phyloP scores from a whole-genome alignment of 306 rosid species.

The Quercus agrifolia region DNA sequence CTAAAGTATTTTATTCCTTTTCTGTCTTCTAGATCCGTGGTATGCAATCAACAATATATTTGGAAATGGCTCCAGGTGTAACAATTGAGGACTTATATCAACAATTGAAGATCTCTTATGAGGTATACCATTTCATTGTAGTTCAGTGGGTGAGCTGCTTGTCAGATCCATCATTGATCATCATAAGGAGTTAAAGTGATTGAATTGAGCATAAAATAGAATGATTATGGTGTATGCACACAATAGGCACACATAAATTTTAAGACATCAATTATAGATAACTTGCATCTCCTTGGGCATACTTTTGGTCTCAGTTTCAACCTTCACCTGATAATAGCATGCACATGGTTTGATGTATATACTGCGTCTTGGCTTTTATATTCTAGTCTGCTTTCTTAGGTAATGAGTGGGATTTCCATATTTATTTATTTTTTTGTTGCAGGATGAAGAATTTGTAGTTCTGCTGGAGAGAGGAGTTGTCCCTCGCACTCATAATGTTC shows the following conservation, averaged over 20 bases:
- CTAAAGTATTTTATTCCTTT: neutral
- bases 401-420: slow-evolving; percentile 3
- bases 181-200: too few species aligned
- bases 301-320: neutral
- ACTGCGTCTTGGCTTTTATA: neutral
- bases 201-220: too few species aligned
- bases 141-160: slow-evolving; percentile 13
- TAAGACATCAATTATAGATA: neutral
- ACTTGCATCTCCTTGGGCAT: slow-evolving; percentile 1
- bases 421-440: slow-evolving; percentile 18
- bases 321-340: slow-evolving; percentile 16
- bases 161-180: slow-evolving; percentile 2
- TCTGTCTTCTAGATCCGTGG: slow-evolving; percentile 68
- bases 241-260: neutral
- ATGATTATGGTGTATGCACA: too few species aligned
- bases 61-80: slow-evolving; percentile 83
- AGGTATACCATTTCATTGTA: slow-evolving; percentile 40
- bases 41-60: slow-evolving; percentile 93
- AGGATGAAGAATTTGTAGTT: slow-evolving; percentile 82
- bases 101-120: slow-evolving; percentile 58
- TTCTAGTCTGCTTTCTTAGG: slow-evolving; percentile 3
- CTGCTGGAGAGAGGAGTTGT: slow-evolving; percentile 64
- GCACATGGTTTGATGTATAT: slow-evolving; percentile 6
- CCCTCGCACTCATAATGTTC: slow-evolving; percentile 79
- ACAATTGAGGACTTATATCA: slow-evolving; percentile 61